Conservation (phyloP, 495 filamentous ascomycete species). For the Aspergillus taichungensis region DNA sequence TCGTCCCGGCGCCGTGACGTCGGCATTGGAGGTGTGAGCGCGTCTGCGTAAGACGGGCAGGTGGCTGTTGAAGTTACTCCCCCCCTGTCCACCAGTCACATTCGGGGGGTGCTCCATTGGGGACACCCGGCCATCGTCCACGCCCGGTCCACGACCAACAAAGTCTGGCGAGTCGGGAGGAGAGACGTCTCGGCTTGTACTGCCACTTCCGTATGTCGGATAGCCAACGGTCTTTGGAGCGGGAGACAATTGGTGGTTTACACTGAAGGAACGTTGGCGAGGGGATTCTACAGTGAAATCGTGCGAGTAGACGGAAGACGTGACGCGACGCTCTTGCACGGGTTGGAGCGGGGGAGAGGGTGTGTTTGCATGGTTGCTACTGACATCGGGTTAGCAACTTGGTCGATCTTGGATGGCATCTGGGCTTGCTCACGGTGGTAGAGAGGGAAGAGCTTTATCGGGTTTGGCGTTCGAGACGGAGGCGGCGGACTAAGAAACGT, state of each 20-base stretch:
- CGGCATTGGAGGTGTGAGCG: constrained; percentile 2
- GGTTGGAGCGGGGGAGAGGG: constrained; percentile 5
- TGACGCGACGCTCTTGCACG: constrained; percentile 9
- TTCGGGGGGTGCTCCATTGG: constrained; percentile 32
- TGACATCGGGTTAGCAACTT: constrained; percentile 1
- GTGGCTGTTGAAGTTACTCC: constrained; percentile 14
- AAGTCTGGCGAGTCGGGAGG: constrained; percentile 34
- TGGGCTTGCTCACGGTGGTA: constrained; percentile 33
- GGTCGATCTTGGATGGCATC: background rate
- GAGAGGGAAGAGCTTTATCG: constrained; percentile 26
- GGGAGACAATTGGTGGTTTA: constrained; percentile 4
- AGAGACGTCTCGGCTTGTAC: constrained; percentile 27
- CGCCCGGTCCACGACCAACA: constrained; percentile 7
- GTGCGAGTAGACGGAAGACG: constrained; percentile 22
- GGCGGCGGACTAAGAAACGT: constrained; percentile 13
- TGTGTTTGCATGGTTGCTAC: constrained; percentile 7
- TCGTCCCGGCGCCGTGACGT: background rate
- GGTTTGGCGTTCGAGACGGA: constrained; percentile 2
- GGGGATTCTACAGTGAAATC: constrained; percentile 10
- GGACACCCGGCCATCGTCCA: constrained; percentile 37
- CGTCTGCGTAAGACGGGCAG: constrained; percentile 15
- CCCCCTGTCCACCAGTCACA: constrained; percentile 1
- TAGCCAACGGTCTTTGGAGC: background rate
- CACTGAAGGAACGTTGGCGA: constrained; percentile 14
- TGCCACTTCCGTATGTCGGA: background rate